Percentiles rank a stretch among this genome's conserved stretches.
phyloP scores from a whole-genome alignment of 805 yeast genomes.

The Wickerhamomyces rabaulensis region DNA sequence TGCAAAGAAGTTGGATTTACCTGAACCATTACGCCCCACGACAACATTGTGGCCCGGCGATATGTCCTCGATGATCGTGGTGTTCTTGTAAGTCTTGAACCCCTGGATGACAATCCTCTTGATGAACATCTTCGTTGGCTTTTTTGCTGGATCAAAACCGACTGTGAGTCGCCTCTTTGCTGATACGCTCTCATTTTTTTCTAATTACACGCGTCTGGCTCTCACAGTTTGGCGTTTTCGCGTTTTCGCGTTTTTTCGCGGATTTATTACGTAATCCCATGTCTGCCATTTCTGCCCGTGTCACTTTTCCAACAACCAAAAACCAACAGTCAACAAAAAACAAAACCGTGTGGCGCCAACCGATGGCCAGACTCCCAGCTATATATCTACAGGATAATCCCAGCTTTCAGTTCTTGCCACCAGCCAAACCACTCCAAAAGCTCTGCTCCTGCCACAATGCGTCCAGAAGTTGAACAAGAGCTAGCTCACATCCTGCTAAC shows the following conservation, averaged over 20 bases:
- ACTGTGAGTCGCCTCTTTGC: not conserved
- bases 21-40: constrained; percentile 94
- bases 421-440: not conserved
- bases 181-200: not conserved
- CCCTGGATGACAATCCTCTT: constrained; percentile 75
- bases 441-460: constrained; percentile 27
- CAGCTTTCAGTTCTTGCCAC: not conserved
- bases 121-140: constrained; percentile 29
- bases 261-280: not conserved
- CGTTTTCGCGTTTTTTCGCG: constrained; percentile 10
- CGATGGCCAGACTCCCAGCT: not conserved
- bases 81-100: constrained; percentile 85
- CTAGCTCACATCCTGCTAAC: constrained; percentile 91
- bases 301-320: constrained; percentile 3
- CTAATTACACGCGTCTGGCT: not conserved
- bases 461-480: constrained; percentile 96
- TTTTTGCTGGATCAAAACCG: not conserved
- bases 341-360: not conserved
- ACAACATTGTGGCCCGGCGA: constrained; percentile 83
- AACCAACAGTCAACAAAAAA: constrained; percentile 8
- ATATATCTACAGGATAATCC: not conserved
- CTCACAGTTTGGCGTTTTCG: constrained; percentile 1
- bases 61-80: constrained; percentile 68
- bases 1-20: constrained; percentile 92
- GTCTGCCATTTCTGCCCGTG: not conserved